Evolutionary conservation across 371 early-diverging fungal species (phyloP).

Genomic region (Rhizopus sp.): DNA sequence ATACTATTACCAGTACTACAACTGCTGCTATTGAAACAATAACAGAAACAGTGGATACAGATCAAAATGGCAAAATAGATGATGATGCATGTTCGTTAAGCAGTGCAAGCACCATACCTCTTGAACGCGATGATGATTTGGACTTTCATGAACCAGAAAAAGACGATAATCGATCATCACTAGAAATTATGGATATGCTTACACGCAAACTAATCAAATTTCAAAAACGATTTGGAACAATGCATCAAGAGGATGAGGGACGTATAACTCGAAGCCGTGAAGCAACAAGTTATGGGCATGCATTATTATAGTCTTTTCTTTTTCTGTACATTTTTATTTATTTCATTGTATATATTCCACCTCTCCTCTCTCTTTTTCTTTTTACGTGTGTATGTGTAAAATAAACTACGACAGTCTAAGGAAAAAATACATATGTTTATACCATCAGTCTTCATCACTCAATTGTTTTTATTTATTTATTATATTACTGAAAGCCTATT

Average conservation of each 20-base stretch:
- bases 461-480: too few relatives aligned
- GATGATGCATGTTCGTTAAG: constrained; percentile 26
- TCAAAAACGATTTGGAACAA: constrained; percentile 44
- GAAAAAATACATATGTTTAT: too few relatives aligned
- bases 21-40: neutral
- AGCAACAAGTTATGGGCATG: constrained; percentile 10
- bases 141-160: constrained; percentile 24
- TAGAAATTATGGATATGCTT: constrained; percentile 51
- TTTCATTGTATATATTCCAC: neutral
- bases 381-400: neutral
- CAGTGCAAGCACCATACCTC: constrained; percentile 33
- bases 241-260: constrained; percentile 24
- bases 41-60: neutral
- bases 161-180: constrained; percentile 23
- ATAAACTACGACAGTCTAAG: too few relatives aligned
- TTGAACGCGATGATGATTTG: constrained; percentile 16
- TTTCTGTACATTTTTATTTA: neutral
- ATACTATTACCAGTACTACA: neutral
- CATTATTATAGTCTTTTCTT: neutral
- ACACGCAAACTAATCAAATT: constrained; percentile 45
- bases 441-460: too few relatives aligned
- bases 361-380: neutral
- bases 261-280: constrained; percentile 29
- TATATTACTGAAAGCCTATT: neutral
- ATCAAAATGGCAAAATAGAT: constrained; percentile 8